phyloP scores from a whole-genome alignment of 441 rosid species.

The Populus hybrid region DNA sequence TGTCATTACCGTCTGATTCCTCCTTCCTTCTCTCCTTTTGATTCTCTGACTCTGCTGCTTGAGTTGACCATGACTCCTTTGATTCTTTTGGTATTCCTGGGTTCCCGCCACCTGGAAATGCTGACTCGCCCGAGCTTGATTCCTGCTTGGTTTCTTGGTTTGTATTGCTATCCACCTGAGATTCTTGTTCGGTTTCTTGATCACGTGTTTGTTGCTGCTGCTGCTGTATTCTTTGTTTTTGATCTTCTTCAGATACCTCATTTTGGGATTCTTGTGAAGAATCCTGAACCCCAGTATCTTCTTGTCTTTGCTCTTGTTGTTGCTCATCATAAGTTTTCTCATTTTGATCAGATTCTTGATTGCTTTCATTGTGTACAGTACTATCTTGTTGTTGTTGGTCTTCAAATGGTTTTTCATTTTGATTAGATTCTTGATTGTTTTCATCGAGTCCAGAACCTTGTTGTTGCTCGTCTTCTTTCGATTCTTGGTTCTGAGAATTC shows the following conservation, averaged over 20 bases:
- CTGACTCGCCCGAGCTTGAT: constrained; percentile 19
- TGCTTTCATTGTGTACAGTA: constrained; percentile 22
- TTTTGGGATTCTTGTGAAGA: constrained; percentile 32
- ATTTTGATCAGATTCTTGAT: constrained; percentile 14
- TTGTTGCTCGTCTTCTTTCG: not conserved
- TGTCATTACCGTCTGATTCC: constrained; percentile 31
- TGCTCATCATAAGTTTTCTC: constrained; percentile 33
- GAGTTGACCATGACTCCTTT: constrained; percentile 73
- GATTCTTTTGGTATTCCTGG: constrained; percentile 80
- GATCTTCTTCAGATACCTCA: constrained; percentile 30
- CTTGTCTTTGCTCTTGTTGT: constrained; percentile 37
- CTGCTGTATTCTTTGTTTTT: constrained; percentile 21
- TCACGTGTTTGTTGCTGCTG: constrained; percentile 1
- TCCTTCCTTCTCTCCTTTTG: constrained; percentile 73
- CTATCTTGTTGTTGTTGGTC: constrained; percentile 38
- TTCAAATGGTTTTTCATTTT: constrained; percentile 27
- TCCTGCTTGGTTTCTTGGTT: constrained; percentile 9
- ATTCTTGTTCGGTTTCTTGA: constrained; percentile 7
- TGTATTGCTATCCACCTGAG: not conserved
- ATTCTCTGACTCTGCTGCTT: constrained; percentile 65
- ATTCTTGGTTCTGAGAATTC: constrained; percentile 12
- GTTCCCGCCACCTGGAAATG: constrained; percentile 27
- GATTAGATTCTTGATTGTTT: constrained; percentile 14
- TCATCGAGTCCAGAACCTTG: not conserved
- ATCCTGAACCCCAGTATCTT: constrained; percentile 37